Evolutionary conservation across 1,284 basidiomycete genomes (phyloP), one percentile per base, ranked within the genome.

Genomic region (Caloboletus firmus): DNA sequence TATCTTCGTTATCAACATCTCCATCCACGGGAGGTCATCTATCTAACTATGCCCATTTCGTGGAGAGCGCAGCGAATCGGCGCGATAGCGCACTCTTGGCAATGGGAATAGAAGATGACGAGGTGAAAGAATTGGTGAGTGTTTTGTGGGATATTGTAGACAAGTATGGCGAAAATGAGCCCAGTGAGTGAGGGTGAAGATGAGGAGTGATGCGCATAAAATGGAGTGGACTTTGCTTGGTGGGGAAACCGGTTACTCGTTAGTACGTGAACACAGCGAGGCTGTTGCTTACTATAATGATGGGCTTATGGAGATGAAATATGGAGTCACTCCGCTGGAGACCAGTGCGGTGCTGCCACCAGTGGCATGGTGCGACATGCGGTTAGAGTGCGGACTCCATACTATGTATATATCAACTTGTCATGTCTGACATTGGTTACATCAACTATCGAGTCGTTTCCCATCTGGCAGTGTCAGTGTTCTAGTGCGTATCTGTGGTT

Each of bases 61-160:
- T 77, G 13, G 75, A 79, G 42, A 59, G 58, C 3, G 73, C 71
- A 46, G 60, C 62, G 66, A 57, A 67, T 63, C 58, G 68, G 61
- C 52, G 59, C 57, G 53, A 64, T 62, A 31, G 63, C 56, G 57
- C 51, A 4, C 53, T 71, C 13, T 56, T 58, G 5, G 44, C 55
- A 8, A 63, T 71, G 40, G 78, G 75, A 8, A 64, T 79, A 20
- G 76, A 79, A 40, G 52, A 65, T 3, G 83, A 84, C 44, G 81
- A 82, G 4, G 59, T 82, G 42, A 73, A 61, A 50, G 82, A 82
- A 46, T 63, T 84, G n/a, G 71, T 64, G 5, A 76, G 78, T 58
- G 75, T 76, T 40, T 61, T 85, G 28, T 82, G 82, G 81, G 74
- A 71, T 32, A 69, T 83, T 32, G 72, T 75, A 37, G 80, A 81